A percentile compares a stretch with the other conserved stretches of the same genome.
Conservation (phyloP, 441 rosid species). For the Sinapis alba region DNA sequence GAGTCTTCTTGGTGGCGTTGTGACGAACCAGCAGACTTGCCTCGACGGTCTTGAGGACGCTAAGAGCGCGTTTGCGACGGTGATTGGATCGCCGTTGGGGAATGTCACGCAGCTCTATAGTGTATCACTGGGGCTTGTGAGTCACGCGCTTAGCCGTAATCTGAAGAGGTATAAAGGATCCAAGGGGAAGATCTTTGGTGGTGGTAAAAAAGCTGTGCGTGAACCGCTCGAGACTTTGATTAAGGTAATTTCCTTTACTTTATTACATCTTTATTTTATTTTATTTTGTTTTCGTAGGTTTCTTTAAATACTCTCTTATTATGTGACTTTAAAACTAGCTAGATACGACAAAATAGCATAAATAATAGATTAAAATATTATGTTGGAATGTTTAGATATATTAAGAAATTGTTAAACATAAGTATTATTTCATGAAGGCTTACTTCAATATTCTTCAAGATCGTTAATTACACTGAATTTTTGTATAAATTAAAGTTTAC, state of each 20-base stretch:
- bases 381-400: too few relatives aligned
- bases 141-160: slow-evolving; percentile 45
- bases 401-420: too few relatives aligned
- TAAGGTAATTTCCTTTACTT: slow-evolving; percentile 43
- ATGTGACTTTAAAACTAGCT: neutral
- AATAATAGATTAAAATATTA: neutral
- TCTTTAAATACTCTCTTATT: neutral
- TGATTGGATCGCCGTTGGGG: slow-evolving; percentile 39
- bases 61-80: slow-evolving; percentile 43
- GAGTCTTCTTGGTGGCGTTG: slow-evolving; percentile 59
- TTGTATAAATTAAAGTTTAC: too few relatives aligned
- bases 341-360: slow-evolving; percentile 1
- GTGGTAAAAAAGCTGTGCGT: slow-evolving; percentile 41
- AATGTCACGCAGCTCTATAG: slow-evolving; percentile 54
- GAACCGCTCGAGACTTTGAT: slow-evolving; percentile 60
- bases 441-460: too few relatives aligned
- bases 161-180: slow-evolving; percentile 34
- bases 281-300: neutral
- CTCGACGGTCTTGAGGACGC: slow-evolving; percentile 58
- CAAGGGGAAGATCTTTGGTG: slow-evolving; percentile 30
- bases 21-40: slow-evolving; percentile 76
- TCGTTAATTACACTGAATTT: too few relatives aligned
- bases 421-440: too few relatives aligned
- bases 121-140: slow-evolving; percentile 59
- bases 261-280: neutral